Conservation (phyloP, 2,329 filamentous ascomycete species). For the Ophiostoma piceae region DNA sequence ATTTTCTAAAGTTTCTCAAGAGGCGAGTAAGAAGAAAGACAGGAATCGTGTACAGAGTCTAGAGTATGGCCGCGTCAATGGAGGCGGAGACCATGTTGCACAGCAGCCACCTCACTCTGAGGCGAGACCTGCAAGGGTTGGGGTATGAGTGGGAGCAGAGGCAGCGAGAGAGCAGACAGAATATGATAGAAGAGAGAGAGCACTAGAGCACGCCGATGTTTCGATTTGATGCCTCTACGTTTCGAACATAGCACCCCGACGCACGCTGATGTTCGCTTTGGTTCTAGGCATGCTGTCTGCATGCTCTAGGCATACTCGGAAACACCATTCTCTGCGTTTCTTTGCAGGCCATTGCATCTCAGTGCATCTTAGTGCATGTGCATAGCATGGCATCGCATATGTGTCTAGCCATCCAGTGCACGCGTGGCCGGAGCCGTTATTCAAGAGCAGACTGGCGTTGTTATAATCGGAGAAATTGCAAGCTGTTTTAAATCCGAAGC, state of each 20-base stretch:
- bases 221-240: neutral
- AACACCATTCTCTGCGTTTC: neutral
- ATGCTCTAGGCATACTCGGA: neutral
- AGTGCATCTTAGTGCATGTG: neutral
- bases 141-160: neutral
- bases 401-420: constrained; percentile 2
- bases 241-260: constrained; percentile 10
- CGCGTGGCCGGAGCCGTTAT: neutral
- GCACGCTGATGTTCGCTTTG: neutral
- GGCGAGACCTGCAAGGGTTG: constrained; percentile 7
- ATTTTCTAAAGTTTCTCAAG: neutral
- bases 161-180: neutral
- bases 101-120: constrained; percentile 10
- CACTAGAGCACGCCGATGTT: neutral
- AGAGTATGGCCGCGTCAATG: neutral
- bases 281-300: neutral
- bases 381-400: constrained; percentile 7
- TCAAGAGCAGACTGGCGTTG: neutral
- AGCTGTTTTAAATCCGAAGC: neutral
- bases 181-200: neutral
- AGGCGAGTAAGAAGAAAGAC: neutral
- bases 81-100: neutral
- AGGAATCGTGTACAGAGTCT: neutral
- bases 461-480: neutral
- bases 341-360: too few species aligned